phyloP scores from a whole-genome alignment of 1,284 basidiomycete genomes.

The Athelia sp. region DNA sequence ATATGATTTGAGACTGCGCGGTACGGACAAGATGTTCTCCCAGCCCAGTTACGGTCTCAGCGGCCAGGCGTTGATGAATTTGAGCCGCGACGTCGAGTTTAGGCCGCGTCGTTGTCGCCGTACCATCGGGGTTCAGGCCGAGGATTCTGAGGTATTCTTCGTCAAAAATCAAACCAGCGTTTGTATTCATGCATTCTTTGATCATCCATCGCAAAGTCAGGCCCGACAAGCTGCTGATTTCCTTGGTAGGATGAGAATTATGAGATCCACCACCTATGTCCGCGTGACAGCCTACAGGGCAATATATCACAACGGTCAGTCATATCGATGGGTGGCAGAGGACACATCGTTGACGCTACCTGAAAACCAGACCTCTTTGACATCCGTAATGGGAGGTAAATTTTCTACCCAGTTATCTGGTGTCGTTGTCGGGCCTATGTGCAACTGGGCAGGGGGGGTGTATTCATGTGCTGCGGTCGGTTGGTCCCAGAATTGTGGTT shows the following conservation, averaged over 20 bases:
- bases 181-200: not conserved
- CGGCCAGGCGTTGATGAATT: not conserved
- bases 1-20: too few species aligned
- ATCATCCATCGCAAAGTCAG: not conserved
- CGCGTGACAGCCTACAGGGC: not conserved
- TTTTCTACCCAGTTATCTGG: not conserved
- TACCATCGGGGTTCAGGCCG: too few species aligned
- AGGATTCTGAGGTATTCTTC: not conserved
- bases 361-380: not conserved
- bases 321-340: too few species aligned
- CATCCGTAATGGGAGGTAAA: not conserved
- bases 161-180: not conserved
- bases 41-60: too few species aligned
- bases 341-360: too few species aligned
- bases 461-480: not conserved
- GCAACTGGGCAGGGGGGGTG: too few species aligned
- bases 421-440: not conserved
- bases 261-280: not conserved
- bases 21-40: too few species aligned
- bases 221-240: not conserved
- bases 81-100: not conserved
- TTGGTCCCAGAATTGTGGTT: constrained; percentile 2
- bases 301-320: not conserved
- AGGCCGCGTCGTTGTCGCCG: too few species aligned
- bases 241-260: too few species aligned